Evolutionary conservation across 2,329 filamentous ascomycete species (phyloP), one percentile per base, ranked within the genome.

Genomic region (Cercospora sesami): DNA sequence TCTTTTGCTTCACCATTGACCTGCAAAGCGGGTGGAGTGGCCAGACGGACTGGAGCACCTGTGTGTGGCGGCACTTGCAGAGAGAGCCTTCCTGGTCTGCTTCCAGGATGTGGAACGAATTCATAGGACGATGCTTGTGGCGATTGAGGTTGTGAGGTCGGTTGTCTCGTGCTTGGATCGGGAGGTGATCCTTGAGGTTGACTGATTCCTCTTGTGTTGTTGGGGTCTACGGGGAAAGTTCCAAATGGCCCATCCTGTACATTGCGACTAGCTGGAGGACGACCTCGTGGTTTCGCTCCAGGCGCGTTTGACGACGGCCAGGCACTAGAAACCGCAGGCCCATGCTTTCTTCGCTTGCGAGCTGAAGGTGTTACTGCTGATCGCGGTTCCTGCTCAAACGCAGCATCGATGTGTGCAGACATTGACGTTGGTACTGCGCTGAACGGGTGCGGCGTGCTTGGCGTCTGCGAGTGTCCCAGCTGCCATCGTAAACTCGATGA

Each of bases 271-370:
- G 89, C 91, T 0, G 92, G 92, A 51, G 94, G 94, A 68, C 94
- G 85, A 6, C 94, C 93, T 71, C 93, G 85, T 14, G 91, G 84
- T 78, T 94, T 96, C 1, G 90, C 89, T 4, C 85, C 87, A 1
- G 86, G 88, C 83, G 45, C 85, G 83, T 16, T 86, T 86, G 67
- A 86, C 87, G 70, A 88, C 88, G 65, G 88, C 94, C 94, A 97
- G 0, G 94, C 94, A 9, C 93, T 97, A 0, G 93, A 97, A 0
- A 97, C 92, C 6, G 92, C 93, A 0, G 93, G 91, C 0, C 93
- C 93, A 77, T 96, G 91, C 4, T 92, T 87, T 65, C 90, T 84
- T 64, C 86, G 79, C 70, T 84, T 89, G 39, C 79, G 79, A 12
- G 79, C 78, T 63, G 86, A 87, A 0, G 90, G 88, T 4, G 90